Base-by-base conservation (phyloP, 768 basidiomycete genomes). In the Paxillus ammoniavirescens region DNA sequence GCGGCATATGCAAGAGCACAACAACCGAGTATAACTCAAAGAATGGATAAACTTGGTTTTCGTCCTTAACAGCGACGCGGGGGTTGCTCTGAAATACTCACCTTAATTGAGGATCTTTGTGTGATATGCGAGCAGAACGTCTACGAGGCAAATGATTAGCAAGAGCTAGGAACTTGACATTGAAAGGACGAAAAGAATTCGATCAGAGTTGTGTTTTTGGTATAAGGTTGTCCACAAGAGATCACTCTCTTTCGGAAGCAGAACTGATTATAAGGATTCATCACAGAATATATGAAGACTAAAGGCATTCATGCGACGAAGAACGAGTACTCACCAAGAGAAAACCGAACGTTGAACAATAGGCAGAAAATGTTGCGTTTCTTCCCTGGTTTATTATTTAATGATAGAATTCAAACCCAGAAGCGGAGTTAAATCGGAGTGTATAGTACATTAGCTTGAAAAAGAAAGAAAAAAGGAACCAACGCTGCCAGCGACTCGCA, bases 1-100 rank as follows among this genome's bases (percentile, higher is more conserved):
- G 73, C 68, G 75, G 71, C 70, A 63, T 58, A 49, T 59, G 60
- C 53, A 61, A 62, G 64, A 65, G 69, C 62, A 65, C 61, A 48
- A 64, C 57, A 57, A 65, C 58, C 67, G 66, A 71, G 73, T 56
- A 72, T 26, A 69, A 70, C 74, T 87, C 86, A 86, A 88, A 77
- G 86, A 88, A 88, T 87, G 86, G 86, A 88, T 87, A 80, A 88
- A 87, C 86, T 88, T 81, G 70, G 72, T 49, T 87, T 85, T 87
- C 85, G 75, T 87, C 85, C 69, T 73, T 52, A 38, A 43, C 26
- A 47, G 28, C 15, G 52, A 21, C 33, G n/a, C 0, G 3, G 52
- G 33, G 42, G 5, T 10, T 26, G 14, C 14, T 26, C 15, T 7
- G 14, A 18, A 42, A 26, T 38, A 10, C 47, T 30, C 47, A 45